Conservation (phyloP, 331 rosid species). For the Erythrophleum ivorense region DNA sequence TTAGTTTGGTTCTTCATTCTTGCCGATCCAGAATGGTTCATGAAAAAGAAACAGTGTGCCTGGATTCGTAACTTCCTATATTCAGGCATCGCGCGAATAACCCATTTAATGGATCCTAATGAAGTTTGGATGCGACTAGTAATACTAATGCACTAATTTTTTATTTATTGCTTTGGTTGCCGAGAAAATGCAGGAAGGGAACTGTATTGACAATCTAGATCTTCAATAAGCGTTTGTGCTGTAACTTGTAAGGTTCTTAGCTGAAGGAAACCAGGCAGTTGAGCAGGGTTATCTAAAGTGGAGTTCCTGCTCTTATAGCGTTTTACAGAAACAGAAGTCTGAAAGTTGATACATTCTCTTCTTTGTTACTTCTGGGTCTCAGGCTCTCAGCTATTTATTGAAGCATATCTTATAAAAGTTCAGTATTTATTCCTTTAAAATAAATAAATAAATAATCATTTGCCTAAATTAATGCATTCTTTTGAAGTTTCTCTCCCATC, state of each 20-base stretch:
- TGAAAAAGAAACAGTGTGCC: neutral
- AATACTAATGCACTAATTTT: neutral
- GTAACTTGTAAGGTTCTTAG: neutral
- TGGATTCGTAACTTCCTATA: neutral
- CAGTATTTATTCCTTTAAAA: neutral
- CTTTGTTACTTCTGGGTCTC: neutral
- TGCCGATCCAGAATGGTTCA: neutral
- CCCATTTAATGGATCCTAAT: neutral
- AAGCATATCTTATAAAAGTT: neutral
- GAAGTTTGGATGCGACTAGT: neutral
- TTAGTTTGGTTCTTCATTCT: neutral
- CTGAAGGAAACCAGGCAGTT: neutral
- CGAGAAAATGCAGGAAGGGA: neutral
- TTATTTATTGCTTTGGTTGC: neutral
- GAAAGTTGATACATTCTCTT: constrained; percentile 1
- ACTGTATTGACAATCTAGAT: neutral
- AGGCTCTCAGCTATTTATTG: neutral
- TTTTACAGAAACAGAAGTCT: neutral
- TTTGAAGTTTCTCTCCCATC: too few species aligned
- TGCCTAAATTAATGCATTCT: neutral
- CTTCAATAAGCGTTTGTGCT: neutral
- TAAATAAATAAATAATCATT: neutral
- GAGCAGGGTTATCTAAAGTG: neutral
- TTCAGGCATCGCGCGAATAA: neutral
- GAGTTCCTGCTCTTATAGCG: neutral